phyloP scores from a whole-genome alignment of 192 early-diverging fungal species.

The Coemansia sp. region DNA sequence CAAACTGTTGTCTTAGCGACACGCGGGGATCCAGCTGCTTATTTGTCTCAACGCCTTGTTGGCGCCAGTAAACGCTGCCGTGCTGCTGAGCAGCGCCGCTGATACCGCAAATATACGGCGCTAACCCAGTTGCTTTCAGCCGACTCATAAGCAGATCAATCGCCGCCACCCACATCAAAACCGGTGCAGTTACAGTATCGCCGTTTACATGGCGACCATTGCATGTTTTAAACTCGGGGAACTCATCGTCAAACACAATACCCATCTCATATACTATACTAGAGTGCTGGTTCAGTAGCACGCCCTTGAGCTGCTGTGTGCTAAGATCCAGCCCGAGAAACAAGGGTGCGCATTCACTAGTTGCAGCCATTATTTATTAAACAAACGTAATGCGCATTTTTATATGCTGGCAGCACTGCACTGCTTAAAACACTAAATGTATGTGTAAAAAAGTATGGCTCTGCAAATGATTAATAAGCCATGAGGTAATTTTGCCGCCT shows the following conservation, averaged over 20 bases:
- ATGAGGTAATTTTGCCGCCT: neutral
- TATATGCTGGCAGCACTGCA: neutral
- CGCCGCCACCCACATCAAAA: constrained; percentile 78
- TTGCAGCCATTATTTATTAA: neutral
- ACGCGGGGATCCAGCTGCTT: constrained; percentile 26
- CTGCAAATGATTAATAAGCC: neutral
- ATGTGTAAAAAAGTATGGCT: neutral
- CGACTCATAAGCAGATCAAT: constrained; percentile 61
- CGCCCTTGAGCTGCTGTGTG: constrained; percentile 75
- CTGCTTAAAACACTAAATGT: neutral
- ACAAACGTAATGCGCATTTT: neutral
- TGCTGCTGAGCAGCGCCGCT: constrained; percentile 86
- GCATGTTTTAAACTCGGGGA: constrained; percentile 58
- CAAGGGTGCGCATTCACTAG: constrained; percentile 15
- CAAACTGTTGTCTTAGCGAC: constrained; percentile 57
- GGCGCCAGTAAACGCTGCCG: constrained; percentile 78
- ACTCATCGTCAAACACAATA: constrained; percentile 63
- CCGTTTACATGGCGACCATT: constrained; percentile 55
- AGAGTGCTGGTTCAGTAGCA: constrained; percentile 46
- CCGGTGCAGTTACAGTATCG: constrained; percentile 63
- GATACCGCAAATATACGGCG: constrained; percentile 53
- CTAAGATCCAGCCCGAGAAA: constrained; percentile 74
- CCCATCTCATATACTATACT: constrained; percentile 51
- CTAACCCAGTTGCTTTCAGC: constrained; percentile 43
- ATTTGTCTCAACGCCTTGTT: constrained; percentile 50